These are phyloP conservation scores for Meyerozyma carpophila DNA, from an alignment of 1,139 yeast species.

Conservation along the genomic window DNA sequence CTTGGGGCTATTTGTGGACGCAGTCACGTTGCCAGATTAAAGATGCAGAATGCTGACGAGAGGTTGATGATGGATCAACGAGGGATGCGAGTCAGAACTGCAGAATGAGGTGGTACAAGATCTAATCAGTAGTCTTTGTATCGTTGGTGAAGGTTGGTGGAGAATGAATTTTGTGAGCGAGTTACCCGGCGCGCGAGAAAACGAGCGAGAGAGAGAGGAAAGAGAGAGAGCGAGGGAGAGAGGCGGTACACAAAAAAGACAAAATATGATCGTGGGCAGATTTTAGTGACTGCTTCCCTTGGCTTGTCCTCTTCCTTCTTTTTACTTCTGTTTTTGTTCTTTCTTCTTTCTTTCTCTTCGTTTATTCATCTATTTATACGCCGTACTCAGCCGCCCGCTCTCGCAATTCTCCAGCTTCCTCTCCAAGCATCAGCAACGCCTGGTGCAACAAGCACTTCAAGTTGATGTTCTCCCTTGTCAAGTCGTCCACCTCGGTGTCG, in stretches of 20 bases:
- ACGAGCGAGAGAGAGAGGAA: background rate
- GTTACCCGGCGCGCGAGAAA: conserved; percentile 2
- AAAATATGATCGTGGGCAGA: too few species aligned
- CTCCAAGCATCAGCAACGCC: conserved; percentile 1
- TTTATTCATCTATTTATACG: background rate
- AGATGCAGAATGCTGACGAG: background rate
- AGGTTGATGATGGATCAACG: background rate
- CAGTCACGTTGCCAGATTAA: conserved; percentile 19
- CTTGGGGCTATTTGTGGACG: conserved; percentile 25
- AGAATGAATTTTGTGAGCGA: background rate
- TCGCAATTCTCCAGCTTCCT: background rate
- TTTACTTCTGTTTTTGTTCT: background rate
- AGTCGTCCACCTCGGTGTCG: background rate
- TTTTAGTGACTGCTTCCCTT: too few species aligned
- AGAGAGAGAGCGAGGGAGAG: background rate
- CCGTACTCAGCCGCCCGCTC: background rate
- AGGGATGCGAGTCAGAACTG: background rate
- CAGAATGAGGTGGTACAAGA: conserved; percentile 6
- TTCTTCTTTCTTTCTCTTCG: background rate
- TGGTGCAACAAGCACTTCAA: background rate
- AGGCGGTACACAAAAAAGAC: too few species aligned
- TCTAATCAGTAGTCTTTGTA: conserved; percentile 15
- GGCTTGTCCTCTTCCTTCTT: too few species aligned
- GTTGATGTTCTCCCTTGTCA: background rate
- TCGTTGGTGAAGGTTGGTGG: background rate